phyloP scores from a whole-genome alignment of 2,329 filamentous ascomycete genomes.

The Paecilomyces variotii region DNA sequence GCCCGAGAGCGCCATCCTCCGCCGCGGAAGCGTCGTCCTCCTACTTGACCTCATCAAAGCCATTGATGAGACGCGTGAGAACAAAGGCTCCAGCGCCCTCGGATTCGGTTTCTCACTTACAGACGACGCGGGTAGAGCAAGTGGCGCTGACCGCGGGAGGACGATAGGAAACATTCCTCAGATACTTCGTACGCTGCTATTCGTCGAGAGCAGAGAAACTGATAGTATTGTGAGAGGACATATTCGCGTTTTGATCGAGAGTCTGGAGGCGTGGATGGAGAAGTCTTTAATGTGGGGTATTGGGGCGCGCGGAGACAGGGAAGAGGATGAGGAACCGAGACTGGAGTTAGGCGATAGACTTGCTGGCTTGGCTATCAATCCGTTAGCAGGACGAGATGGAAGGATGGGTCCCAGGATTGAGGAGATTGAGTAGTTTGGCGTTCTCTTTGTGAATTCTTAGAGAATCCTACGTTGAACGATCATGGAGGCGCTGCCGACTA shows the following conservation, averaged over 20 bases:
- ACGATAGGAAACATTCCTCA: slow-evolving; percentile 32
- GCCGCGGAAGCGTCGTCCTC: slow-evolving; percentile 32
- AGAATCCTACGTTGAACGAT: slow-evolving; percentile 1
- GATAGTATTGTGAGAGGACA: slow-evolving; percentile 34
- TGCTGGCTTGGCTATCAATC: slow-evolving; percentile 30
- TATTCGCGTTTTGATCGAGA: slow-evolving; percentile 32
- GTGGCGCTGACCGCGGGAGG: slow-evolving; percentile 3
- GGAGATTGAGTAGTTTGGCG: slow-evolving; percentile 31
- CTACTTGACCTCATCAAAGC: slow-evolving; percentile 34
- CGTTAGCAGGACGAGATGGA: slow-evolving; percentile 17
- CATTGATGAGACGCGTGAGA: slow-evolving; percentile 28
- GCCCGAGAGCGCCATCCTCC: slow-evolving; percentile 32
- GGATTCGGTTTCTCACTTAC: slow-evolving; percentile 34
- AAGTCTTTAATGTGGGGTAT: slow-evolving; percentile 35
- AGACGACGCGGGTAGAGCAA: slow-evolving; percentile 8
- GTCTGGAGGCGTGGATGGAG: slow-evolving; percentile 35
- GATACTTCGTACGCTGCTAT: slow-evolving; percentile 28
- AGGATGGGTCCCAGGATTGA: slow-evolving; percentile 27
- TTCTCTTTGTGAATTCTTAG: slow-evolving; percentile 2
- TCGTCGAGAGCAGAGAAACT: slow-evolving; percentile 30
- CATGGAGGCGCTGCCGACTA: background rate
- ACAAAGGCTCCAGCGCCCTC: slow-evolving; percentile 17
- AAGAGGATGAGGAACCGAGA: slow-evolving; percentile 11
- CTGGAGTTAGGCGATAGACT: slow-evolving; percentile 30
- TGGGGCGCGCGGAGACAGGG: slow-evolving; percentile 13